phyloP scores from a whole-genome alignment of 2,329 filamentous ascomycete genomes.

The Magnaporthiopsis incrustans region DNA sequence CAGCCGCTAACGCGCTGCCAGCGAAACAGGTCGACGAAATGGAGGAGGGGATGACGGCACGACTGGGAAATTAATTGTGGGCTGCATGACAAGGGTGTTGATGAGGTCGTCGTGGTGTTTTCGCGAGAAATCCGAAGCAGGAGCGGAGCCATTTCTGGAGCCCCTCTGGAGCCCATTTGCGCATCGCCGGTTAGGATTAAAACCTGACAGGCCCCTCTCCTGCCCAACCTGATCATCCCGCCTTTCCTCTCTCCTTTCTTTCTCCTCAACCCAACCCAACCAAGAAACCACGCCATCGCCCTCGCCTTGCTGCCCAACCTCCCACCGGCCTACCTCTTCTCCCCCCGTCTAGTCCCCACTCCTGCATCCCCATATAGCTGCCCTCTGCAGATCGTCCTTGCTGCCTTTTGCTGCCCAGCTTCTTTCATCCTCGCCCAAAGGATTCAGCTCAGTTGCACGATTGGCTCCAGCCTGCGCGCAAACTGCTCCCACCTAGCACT shows the following conservation, averaged over 20 bases:
- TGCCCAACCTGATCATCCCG: conserved; percentile 9
- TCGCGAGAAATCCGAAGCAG: conserved; percentile 2
- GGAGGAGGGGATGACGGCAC: conserved; percentile 7
- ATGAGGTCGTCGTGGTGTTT: neutral
- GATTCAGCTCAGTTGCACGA: neutral
- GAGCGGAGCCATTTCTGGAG: conserved; percentile 5
- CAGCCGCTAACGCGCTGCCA: conserved; percentile 9
- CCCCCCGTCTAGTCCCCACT: neutral
- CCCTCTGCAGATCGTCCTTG: neutral
- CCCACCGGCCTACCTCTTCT: neutral
- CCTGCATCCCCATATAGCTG: neutral
- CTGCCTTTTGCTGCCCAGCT: neutral
- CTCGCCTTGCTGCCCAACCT: conserved; percentile 2
- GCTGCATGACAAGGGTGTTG: neutral
- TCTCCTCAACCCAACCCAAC: conserved; percentile 5
- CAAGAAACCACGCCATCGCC: neutral
- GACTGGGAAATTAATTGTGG: conserved; percentile 5
- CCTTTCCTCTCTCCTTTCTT: conserved; percentile 7
- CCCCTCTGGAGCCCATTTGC: conserved; percentile 9
- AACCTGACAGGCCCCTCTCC: conserved; percentile 16
- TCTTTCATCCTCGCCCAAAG: neutral
- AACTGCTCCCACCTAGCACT: neutral
- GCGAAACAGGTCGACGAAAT: neutral
- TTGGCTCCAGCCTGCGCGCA: neutral
- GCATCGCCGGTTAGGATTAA: conserved; percentile 9